phyloP scores from a whole-genome alignment of 73 alveolate species.

The Chromera velia region DNA sequence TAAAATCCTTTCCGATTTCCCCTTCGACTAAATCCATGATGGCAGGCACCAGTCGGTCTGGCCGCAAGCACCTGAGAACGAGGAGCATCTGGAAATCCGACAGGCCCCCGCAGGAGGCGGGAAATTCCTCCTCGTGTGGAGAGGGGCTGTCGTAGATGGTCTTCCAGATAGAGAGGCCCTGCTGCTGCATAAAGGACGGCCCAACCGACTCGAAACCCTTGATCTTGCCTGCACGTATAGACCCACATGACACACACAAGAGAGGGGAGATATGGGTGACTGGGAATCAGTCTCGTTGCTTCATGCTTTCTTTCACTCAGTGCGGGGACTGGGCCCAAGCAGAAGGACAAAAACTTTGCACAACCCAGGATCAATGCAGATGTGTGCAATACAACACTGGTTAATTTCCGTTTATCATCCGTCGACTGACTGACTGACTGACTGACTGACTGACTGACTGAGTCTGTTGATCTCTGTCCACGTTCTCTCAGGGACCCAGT shows the following conservation, averaged over 20 bases:
- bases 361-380: no score
- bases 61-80: slow-evolving; percentile 85
- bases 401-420: no score
- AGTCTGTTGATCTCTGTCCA: slow-evolving; percentile 84
- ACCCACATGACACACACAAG: no score
- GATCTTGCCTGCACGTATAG: no score
- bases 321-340: no score
- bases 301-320: no score
- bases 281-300: no score
- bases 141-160: slow-evolving; percentile 65
- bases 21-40: slow-evolving; percentile 78
- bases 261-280: no score
- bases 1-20: slow-evolving; percentile 78
- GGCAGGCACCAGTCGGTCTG: slow-evolving; percentile 88
- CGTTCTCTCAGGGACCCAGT: slow-evolving; percentile 87
- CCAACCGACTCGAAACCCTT: background rate
- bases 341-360: no score
- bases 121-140: slow-evolving; percentile 38
- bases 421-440: no score
- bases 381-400: no score
- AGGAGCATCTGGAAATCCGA: slow-evolving; percentile 71
- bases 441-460: slow-evolving; percentile 51
- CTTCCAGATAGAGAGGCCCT: slow-evolving; percentile 54
- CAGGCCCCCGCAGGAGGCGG: slow-evolving; percentile 37
- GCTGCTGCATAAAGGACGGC: slow-evolving; percentile 53